Evolutionary conservation across 2,329 filamentous ascomycete species (phyloP).

Genomic region (Aschersonia sp.): DNA sequence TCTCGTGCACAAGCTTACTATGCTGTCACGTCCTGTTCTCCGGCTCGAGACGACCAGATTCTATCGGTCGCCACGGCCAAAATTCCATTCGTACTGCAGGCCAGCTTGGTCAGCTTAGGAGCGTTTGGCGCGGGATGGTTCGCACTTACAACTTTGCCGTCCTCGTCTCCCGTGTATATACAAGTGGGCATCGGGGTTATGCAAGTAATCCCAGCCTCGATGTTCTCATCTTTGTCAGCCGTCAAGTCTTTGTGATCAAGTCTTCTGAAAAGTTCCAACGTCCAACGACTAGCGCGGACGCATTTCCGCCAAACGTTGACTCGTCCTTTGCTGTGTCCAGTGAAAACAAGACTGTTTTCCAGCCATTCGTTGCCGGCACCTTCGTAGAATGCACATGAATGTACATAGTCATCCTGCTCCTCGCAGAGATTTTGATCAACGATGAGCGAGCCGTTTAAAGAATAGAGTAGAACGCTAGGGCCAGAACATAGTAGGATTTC

Average conservation of each 20-base stretch:
- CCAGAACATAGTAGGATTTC: constrained; percentile 78
- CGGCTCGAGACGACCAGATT: constrained; percentile 14
- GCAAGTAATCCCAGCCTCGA: constrained; percentile 64
- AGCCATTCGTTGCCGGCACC: constrained; percentile 84
- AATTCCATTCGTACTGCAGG: constrained; percentile 47
- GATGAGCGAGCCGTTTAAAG: constrained; percentile 72
- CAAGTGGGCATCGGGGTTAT: constrained; percentile 69
- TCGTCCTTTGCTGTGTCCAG: constrained; percentile 68
- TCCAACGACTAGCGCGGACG: constrained; percentile 47
- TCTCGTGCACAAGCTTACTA: not conserved
- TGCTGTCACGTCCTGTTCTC: not conserved
- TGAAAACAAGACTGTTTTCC: constrained; percentile 74
- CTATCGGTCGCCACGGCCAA: constrained; percentile 43
- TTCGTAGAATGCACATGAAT: constrained; percentile 84
- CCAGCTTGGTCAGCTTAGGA: not conserved
- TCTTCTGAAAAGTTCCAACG: constrained; percentile 62
- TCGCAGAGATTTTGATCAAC: constrained; percentile 69
- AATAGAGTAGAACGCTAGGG: constrained; percentile 62
- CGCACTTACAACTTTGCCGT: constrained; percentile 61
- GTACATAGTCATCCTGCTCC: constrained; percentile 57
- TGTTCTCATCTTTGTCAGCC: constrained; percentile 42
- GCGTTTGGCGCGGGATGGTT: constrained; percentile 3
- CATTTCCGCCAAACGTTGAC: constrained; percentile 64
- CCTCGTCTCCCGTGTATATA: constrained; percentile 89
- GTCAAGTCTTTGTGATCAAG: constrained; percentile 64